Base-by-base conservation (phyloP, 257 asterid species). In the Eustoma russellianum region DNA sequence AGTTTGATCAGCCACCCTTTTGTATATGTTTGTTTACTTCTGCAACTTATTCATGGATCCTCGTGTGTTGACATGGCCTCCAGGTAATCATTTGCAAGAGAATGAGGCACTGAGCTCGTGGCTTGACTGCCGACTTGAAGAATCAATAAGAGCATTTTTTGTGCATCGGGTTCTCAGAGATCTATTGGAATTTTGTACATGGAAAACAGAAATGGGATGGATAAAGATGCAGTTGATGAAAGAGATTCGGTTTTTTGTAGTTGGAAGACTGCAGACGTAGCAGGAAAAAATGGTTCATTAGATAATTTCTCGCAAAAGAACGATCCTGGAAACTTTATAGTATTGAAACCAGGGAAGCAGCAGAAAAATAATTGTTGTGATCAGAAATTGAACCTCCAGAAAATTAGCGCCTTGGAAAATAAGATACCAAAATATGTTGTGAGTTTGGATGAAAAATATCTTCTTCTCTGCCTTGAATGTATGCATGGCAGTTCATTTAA, bases 401-500 rank as follows among this genome's bases (percentile, higher is more conserved):
- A 66, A 9, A 16, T 66, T 41, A 67, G 61, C 34, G 66, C 73
- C 44, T 45, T 79, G 30, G 76, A 66, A 14, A 68, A 52, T 54
- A 70, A 59, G 52, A 75, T 86, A 41, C 92, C 89, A 5, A 80
- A 78, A 73, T 84, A 72, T 33, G 64, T 91, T 49, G 65, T 79
- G n/a, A 74, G 81, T 52, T 62, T 80, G 24, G 95, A 90, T 59
- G 94, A 90, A 57, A 80, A 73, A 59, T 90, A 78, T 28, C 73
- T 74, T 16, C 80, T 73, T 33, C 80, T 67, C 65, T 81, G 88
- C 79, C 93, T 90, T 33, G 85, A 86, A 48, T 59, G 73, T 68
- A 75, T 91, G 58, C 87, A 73, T 48, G 50, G 53, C 18, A 75
- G 65, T 45, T 84, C 86, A 9, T 60, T 75, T 41, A 59, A 82